A percentile compares a stretch with the other conserved stretches of the same genome.
Evolutionary conservation across 306 rosid species (phyloP).

Genomic region (Luffa acutangula): DNA sequence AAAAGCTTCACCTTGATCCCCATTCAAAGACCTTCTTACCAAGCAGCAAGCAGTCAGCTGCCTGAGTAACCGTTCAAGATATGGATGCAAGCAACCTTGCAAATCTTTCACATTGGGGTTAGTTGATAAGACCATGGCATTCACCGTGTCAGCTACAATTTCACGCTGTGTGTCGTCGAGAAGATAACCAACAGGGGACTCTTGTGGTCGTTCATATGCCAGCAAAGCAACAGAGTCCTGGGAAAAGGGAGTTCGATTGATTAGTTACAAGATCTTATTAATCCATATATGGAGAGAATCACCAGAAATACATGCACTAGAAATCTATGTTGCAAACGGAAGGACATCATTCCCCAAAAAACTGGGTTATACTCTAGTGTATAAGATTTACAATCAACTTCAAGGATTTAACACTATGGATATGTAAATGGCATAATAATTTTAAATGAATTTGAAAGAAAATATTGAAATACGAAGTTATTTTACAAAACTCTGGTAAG

Average conservation of each 20-base stretch:
- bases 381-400: not conserved
- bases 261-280: not conserved
- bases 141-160: slow-evolving; percentile 84
- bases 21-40: slow-evolving; percentile 63
- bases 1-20: slow-evolving; percentile 91
- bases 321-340: not conserved
- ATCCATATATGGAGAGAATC: not conserved
- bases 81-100: slow-evolving; percentile 49
- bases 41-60: slow-evolving; percentile 89
- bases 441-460: not conserved
- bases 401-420: not conserved
- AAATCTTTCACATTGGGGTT: slow-evolving; percentile 64
- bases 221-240: slow-evolving; percentile 91
- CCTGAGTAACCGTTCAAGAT: slow-evolving; percentile 71
- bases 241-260: slow-evolving; percentile 9
- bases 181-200: slow-evolving; percentile 79
- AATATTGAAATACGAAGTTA: not conserved
- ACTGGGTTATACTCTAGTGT: not conserved
- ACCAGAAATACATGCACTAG: not conserved
- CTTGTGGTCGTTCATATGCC: slow-evolving; percentile 75
- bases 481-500: too few species aligned
- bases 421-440: not conserved
- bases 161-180: slow-evolving; percentile 81
- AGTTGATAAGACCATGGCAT: slow-evolving; percentile 77
- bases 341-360: not conserved